Conservation (phyloP, 2,329 filamentous ascomycete genomes). For the Berkeleyomyces basicola region DNA sequence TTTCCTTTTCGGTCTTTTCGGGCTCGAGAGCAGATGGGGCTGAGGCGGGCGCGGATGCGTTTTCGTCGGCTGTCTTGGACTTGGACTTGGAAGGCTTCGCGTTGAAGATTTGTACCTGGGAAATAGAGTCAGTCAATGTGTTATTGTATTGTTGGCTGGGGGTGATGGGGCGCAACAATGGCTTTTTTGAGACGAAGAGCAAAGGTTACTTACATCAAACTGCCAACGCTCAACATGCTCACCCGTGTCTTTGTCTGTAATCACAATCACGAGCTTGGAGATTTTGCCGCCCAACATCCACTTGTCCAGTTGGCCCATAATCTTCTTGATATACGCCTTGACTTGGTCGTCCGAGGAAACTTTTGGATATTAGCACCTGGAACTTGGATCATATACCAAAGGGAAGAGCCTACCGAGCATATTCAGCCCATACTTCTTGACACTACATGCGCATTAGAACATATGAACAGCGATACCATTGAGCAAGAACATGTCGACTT, state of each 20-base stretch:
- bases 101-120: constrained; percentile 25
- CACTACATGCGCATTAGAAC: constrained; percentile 22
- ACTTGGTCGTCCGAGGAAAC: constrained; percentile 96
- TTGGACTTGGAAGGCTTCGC: constrained; percentile 27
- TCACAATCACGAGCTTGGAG: constrained; percentile 88
- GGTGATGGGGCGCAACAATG: no score
- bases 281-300: constrained; percentile 98
- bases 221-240: constrained; percentile 96
- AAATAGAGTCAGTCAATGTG: neutral
- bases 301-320: constrained; percentile 92
- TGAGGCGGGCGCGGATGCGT: constrained; percentile 28
- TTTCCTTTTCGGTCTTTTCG: constrained; percentile 84
- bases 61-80: constrained; percentile 42
- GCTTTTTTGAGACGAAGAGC: neutral
- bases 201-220: constrained; percentile 53
- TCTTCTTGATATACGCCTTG: constrained; percentile 97
- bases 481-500: constrained; percentile 21
- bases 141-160: constrained; percentile 6
- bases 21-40: constrained; percentile 18
- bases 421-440: constrained; percentile 98
- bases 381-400: neutral
- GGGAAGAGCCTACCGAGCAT: constrained; percentile 53
- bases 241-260: constrained; percentile 92
- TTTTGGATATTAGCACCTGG: constrained; percentile 19
- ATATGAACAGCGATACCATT: neutral